Evolutionary conservation across 192 early-diverging fungal species (phyloP), one percentile per base, ranked within the genome.

Genomic region (Gigaspora rosea): DNA sequence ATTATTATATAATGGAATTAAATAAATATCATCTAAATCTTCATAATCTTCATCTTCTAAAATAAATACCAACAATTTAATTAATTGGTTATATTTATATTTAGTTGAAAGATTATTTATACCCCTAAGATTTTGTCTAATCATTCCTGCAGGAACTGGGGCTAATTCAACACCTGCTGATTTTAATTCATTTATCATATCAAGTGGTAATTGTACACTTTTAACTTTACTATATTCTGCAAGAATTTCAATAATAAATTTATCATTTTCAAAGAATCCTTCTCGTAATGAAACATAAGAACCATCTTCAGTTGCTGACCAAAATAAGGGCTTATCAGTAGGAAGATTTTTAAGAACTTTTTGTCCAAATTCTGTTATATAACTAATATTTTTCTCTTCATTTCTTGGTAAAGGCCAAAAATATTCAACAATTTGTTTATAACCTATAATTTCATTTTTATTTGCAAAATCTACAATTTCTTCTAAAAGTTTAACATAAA

Each of bases 401-500:
- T 0, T 16, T 54, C 3, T 54, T 54, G 52, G 52, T 56, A 56
- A 56, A 56, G 52, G 52, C 52, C 52, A 56, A 56, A 56, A 56
- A 18, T 15, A n/a, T 18, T 56, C 52, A 15, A 56, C 18, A 5
- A 56, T 13, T 56, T 12, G 52, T 56, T 56, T 56, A 13, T 10
- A 11, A 18, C 2, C 18, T 18, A 56, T 15, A 11, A 3, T 7
- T 6, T 56, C 2, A 4, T n/a, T 56, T 11, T 15, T 13, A 13
- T 56, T 15, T 56, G 12, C 52, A 56, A 56, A 56, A 18, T 56
- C 18, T 18, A 56, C 52, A 56, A 56, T 56, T 56, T 56, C 62
- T 67, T 67, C 47, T 35, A 67, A 67, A 20, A 67, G 32, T 67
- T 47, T 49, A 3, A 35, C 11, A 32, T 67, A 20, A 41, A 67